Conservation (phyloP, 2,329 filamentous ascomycete genomes). For the Fusarium kyushuense region DNA sequence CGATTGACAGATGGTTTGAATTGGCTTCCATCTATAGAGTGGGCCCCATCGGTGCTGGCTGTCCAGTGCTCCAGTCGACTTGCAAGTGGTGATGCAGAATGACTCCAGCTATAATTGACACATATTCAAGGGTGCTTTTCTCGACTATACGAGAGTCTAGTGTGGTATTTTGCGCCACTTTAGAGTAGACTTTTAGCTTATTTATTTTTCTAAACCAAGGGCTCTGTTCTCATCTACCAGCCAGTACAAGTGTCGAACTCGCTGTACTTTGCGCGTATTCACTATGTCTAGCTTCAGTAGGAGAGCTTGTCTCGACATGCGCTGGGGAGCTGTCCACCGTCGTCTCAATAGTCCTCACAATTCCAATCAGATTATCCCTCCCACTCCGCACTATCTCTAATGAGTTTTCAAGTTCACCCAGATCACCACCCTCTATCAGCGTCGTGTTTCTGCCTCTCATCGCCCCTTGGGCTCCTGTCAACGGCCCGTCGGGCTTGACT, state of each 20-base stretch:
- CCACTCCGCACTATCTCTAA: constrained; percentile 11
- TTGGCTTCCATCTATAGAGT: no score
- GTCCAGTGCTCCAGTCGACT: no score
- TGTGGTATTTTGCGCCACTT: no score
- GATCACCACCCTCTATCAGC: constrained; percentile 14
- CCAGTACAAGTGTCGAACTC: constrained; percentile 18
- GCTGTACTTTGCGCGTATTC: constrained; percentile 26
- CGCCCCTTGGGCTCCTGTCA: constrained; percentile 1
- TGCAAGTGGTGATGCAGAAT: no score
- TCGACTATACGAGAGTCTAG: no score
- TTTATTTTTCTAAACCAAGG: no score
- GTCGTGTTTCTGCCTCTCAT: constrained; percentile 11
- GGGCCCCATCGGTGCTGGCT: no score
- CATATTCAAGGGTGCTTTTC: no score
- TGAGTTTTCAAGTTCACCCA: background rate
- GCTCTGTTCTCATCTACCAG: background rate
- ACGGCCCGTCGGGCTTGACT: background rate
- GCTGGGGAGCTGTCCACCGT: constrained; percentile 22
- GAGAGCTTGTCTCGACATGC: background rate
- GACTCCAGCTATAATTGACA: no score
- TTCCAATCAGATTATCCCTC: constrained; percentile 9
- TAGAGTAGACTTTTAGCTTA: no score
- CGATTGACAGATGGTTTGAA: no score
- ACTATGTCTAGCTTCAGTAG: background rate
- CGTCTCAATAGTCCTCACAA: constrained; percentile 41